Evolutionary conservation across 768 basidiomycete genomes (phyloP).

Genomic region (Pisolithus sp.): DNA sequence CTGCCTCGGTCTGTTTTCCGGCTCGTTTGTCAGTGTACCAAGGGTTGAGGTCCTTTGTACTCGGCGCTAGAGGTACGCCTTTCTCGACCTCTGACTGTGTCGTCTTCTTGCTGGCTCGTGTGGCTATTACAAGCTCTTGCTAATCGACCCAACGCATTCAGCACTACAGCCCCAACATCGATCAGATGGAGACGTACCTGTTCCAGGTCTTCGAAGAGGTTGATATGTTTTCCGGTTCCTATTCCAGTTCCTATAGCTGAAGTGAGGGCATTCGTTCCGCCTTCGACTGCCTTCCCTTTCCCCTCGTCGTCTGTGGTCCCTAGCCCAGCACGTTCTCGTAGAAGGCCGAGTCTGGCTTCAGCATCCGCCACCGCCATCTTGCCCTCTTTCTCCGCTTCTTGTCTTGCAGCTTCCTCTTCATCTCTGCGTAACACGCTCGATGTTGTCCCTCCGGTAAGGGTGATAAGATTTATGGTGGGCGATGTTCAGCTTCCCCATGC

Average conservation of each 20-base stretch:
- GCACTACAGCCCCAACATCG: neutral
- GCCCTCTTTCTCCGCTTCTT: slow-evolving; percentile 67
- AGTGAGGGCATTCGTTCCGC: slow-evolving; percentile 18
- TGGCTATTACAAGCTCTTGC: slow-evolving; percentile 41
- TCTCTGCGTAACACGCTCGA: slow-evolving; percentile 72
- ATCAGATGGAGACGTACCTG: slow-evolving; percentile 35
- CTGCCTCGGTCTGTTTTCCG: slow-evolving; percentile 5
- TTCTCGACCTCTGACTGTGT: slow-evolving; percentile 52
- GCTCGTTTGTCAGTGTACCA: slow-evolving; percentile 55
- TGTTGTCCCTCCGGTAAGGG: slow-evolving; percentile 79
- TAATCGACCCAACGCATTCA: slow-evolving; percentile 15
- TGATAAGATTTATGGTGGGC: slow-evolving; percentile 91
- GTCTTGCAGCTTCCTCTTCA: slow-evolving; percentile 68
- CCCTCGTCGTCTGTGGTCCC: slow-evolving; percentile 28
- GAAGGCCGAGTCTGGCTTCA: slow-evolving; percentile 64
- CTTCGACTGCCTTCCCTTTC: slow-evolving; percentile 26
- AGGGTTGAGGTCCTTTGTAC: slow-evolving; percentile 69
- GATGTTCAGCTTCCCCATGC: slow-evolving; percentile 82
- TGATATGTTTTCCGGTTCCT: slow-evolving; percentile 61
- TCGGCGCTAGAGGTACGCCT: slow-evolving; percentile 69
- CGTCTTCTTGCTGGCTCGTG: slow-evolving; percentile 45
- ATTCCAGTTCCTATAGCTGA: neutral
- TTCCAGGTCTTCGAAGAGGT: slow-evolving; percentile 80
- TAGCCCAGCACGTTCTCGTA: slow-evolving; percentile 56
- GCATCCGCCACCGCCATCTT: slow-evolving; percentile 72